Evolutionary conservation across 2,329 filamentous ascomycete genomes (phyloP), one percentile per base, ranked within the genome.

Genomic region (Shiraia sp.): DNA sequence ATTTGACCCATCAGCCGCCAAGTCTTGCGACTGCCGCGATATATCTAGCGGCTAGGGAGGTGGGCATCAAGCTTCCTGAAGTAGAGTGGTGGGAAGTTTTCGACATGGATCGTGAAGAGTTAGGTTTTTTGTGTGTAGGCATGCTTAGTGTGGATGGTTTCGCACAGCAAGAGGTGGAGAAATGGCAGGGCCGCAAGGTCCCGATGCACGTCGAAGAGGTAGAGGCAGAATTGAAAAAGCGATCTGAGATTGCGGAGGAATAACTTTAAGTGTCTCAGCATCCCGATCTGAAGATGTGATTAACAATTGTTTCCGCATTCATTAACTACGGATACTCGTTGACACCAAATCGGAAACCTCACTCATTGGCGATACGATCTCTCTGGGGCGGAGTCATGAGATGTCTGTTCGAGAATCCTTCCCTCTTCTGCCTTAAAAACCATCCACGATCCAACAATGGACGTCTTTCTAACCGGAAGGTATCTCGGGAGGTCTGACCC

Each of bases 61-160:
- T 81, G 1, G 84, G 80, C 0, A 81, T 87, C 10, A 90, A 88
- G 66, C 78, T 96, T 71, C 90, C 92, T 0, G 87, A 87, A 50
- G 82, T 81, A 33, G 85, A 89, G 50, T 99, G 93, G 93, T 99
- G 93, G 93, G 91, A 96, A 69, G 89, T 97, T 0, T 97, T 97
- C 67, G 93, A 99, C 69, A 88, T 93, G 6, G 91, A 96, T 59
- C 79, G 93, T 36, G 93, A 99, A 74, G 90, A 96, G 66, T 76
- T 99, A 25, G 93, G 93, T 0, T 97, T 97, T 57, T 71, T 97
- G 43, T 90, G 95, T 3, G 88, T 96, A 9, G 90, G 80, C 0
- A 81, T 96, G 79, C 76, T 83, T 48, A 96, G 91, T 59, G 74
- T 95, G 40, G 84, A 87, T 49, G 83, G 81, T 1, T 90, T 87